phyloP scores from a whole-genome alignment of 2,329 filamentous ascomycete species.

The Rugonectria rugulosa region DNA sequence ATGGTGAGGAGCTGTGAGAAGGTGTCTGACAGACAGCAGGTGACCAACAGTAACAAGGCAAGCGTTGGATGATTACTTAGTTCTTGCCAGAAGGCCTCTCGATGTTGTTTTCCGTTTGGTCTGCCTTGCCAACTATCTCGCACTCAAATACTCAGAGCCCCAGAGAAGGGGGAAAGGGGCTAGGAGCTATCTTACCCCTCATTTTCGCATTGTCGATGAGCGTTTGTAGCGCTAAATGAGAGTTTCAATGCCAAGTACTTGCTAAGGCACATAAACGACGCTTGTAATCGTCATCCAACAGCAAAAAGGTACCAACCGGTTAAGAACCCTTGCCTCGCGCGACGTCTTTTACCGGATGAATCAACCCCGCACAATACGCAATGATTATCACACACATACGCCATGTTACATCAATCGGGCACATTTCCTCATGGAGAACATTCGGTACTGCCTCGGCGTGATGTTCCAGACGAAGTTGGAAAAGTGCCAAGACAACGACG shows the following conservation, averaged over 20 bases:
- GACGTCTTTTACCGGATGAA: constrained; percentile 28
- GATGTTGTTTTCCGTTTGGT: no score
- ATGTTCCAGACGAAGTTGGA: not conserved
- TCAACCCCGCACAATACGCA: constrained; percentile 25
- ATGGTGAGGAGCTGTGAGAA: not conserved
- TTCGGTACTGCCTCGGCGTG: constrained; percentile 26
- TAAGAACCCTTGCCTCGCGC: not conserved
- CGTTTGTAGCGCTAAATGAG: not conserved
- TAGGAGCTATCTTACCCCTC: no score
- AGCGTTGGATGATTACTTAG: no score
- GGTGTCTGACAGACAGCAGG: no score
- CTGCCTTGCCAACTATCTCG: no score
- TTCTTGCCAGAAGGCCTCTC: no score
- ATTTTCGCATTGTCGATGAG: no score
- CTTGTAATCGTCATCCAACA: not conserved
- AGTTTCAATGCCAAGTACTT: no score
- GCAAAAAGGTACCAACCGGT: not conserved
- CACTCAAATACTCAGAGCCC: no score
- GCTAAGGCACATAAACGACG: no score
- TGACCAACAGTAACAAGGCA: no score
- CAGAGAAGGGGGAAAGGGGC: no score
- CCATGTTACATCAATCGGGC: constrained; percentile 22
- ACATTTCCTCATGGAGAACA: constrained; percentile 11
- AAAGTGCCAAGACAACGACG: not conserved
- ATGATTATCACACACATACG: constrained; percentile 16